Conservation (phyloP, 345 rosid species). For the Ceriops decandra region DNA sequence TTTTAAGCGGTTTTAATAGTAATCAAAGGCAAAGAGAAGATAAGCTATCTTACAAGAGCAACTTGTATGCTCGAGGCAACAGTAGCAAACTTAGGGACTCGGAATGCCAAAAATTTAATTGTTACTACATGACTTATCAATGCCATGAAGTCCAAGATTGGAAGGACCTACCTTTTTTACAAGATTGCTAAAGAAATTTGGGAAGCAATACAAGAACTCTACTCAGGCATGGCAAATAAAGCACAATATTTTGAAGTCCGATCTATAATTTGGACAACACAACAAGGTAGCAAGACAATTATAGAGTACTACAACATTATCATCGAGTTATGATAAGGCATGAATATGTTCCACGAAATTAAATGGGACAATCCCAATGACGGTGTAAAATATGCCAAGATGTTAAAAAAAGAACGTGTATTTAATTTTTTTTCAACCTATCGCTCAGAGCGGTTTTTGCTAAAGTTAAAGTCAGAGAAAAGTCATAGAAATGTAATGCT, state of each 20-base stretch:
- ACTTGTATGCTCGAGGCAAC: neutral
- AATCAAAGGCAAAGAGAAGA: neutral
- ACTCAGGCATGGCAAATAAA: neutral
- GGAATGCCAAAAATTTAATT: neutral
- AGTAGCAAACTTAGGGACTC: neutral
- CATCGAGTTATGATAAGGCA: neutral
- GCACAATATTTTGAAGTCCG: neutral
- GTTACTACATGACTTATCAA: neutral
- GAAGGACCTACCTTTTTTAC: neutral
- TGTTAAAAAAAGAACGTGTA: neutral
- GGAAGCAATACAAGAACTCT: neutral
- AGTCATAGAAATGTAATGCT: neutral
- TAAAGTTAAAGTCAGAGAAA: neutral
- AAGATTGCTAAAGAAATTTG: neutral
- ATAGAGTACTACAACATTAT: neutral
- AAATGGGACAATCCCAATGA: neutral
- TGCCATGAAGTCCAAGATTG: neutral
- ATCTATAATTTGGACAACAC: neutral
- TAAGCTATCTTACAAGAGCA: neutral
- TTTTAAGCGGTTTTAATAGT: neutral
- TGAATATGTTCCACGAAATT: neutral
- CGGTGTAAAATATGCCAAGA: neutral
- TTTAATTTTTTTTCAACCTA: no score
- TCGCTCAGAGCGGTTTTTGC: neutral
- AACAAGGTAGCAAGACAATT: neutral